Base-by-base conservation (phyloP, 805 yeast genomes). In the Osmozyma mogii region DNA sequence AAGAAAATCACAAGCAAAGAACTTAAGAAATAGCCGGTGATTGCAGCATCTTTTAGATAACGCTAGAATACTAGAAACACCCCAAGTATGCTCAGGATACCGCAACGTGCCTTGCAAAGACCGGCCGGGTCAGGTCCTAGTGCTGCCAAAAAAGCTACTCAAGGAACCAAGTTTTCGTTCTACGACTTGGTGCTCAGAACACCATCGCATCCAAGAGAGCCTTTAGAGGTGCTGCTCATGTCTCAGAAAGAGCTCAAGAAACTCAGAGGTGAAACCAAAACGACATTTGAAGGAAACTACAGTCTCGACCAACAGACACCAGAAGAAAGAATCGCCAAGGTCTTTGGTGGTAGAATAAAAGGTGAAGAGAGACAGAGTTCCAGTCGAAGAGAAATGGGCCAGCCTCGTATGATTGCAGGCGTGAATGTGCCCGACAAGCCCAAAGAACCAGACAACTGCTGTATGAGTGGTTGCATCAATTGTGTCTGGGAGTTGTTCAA, bases 381-480 rank as follows among this genome's bases (percentile, higher is more conserved):
- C 1, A 55, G 64, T 40, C 41, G 68, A 31, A 34, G 56, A 9
- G 34, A 42, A 8, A 35, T 61, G 34, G 67, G 66, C 4, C 52
- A 62, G 27, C 58, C 68, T 0, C 45, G 47, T 22, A 37, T 46
- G 8, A 56, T 64, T 5, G 66, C 56, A 1, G 96, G 96, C 0
- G 63, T 92, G 0, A 52, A 50, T 6, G 94, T 89, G 0, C 95
- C 96, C 3, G 74, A 71, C n/a, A 71, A 68, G 49, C 97, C 98
- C 0, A 62, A 58, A 4, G 95, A 84, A 43, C 97, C 97, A 2
- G 95, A 88, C 44, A 87, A 89, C 53, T 89, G 98, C 54, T 89
- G 98, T 55, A 87, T 87, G 95, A 78, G 92, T 34, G 98, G 98
- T 1, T 89, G 98, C 54, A 77, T 84, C 17, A 87, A 89, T 55